Evolutionary conservation across 345 rosid genomes (phyloP).

Genomic region (Aurinia saxatilis): DNA sequence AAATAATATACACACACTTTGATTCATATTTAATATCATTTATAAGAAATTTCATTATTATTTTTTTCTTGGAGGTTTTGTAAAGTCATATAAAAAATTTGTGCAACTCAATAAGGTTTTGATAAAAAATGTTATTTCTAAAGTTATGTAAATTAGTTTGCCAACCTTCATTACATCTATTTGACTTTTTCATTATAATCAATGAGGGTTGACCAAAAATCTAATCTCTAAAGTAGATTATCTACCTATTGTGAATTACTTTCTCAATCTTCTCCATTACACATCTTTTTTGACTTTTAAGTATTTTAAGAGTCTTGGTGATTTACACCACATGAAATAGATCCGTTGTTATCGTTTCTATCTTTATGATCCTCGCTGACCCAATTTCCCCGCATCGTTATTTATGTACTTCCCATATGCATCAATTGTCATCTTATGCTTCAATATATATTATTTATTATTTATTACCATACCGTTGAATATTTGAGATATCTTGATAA

Average conservation of each 20-base stretch:
- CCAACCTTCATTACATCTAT: too few relatives aligned
- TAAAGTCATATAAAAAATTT: too few relatives aligned
- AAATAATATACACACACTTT: too few relatives aligned
- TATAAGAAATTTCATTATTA: neutral
- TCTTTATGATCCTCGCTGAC: constrained; percentile 30
- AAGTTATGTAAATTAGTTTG: too few relatives aligned
- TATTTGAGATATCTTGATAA: neutral
- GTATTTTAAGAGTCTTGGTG: constrained; percentile 1
- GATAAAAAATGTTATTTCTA: too few relatives aligned
- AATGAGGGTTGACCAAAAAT: too few relatives aligned
- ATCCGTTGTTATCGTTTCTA: constrained; percentile 32
- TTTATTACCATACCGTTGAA: neutral
- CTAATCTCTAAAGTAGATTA: neutral
- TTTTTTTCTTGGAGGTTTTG: neutral
- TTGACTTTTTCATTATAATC: too few relatives aligned
- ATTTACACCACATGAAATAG: constrained; percentile 28
- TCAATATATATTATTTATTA: neutral
- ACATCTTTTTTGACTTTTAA: constrained; percentile 18
- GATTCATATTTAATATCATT: too few relatives aligned
- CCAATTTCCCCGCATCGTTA: constrained; percentile 19
- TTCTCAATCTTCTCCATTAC: constrained; percentile 1
- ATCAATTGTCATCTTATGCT: constrained; percentile 4
- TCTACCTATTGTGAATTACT: neutral
- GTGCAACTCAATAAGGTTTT: too few relatives aligned
- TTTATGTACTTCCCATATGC: constrained; percentile 22